Conservation (phyloP, 2,329 filamentous ascomycete genomes). For the Ascochyta viciae-villosae region DNA sequence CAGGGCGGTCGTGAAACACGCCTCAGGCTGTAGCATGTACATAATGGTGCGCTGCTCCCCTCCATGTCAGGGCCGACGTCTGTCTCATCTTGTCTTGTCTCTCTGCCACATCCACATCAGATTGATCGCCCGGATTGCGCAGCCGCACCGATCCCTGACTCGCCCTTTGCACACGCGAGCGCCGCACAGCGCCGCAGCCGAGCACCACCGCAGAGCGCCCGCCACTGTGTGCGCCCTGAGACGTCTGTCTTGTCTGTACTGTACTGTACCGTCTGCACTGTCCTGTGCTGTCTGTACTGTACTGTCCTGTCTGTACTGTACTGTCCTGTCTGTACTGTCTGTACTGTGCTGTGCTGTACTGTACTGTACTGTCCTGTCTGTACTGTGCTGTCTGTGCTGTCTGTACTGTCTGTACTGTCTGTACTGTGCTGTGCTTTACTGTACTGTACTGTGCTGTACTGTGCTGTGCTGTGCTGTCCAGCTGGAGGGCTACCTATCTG, state of each 20-base stretch:
- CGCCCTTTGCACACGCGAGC: slow-evolving; percentile 30
- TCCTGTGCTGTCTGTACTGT: too few species aligned
- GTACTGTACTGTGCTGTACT: too few species aligned
- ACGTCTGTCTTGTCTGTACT: not conserved
- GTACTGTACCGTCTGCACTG: too few species aligned
- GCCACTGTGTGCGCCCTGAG: slow-evolving; percentile 3
- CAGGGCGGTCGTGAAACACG: slow-evolving; percentile 41
- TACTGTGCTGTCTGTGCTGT: too few species aligned
- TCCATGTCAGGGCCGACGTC: slow-evolving; percentile 41
- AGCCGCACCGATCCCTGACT: slow-evolving; percentile 26
- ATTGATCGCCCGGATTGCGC: slow-evolving; percentile 27
- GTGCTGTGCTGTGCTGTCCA: too few species aligned
- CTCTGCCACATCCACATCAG: slow-evolving; percentile 10
- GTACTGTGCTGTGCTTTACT: too few species aligned
- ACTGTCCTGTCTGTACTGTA: too few species aligned
- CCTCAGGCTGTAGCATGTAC: slow-evolving; percentile 23
- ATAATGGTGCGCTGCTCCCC: slow-evolving; percentile 33
- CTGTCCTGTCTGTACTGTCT: too few species aligned
- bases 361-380: too few species aligned
- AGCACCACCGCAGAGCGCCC: not conserved
- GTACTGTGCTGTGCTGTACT: too few species aligned
- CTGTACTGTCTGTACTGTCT: too few species aligned
- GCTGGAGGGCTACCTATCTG: too few species aligned
- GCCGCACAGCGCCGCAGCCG: slow-evolving; percentile 8
- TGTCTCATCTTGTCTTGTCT: slow-evolving; percentile 17